Base-by-base conservation (phyloP, 2,329 filamentous ascomycete genomes). In the Paecilomyces niveus region DNA sequence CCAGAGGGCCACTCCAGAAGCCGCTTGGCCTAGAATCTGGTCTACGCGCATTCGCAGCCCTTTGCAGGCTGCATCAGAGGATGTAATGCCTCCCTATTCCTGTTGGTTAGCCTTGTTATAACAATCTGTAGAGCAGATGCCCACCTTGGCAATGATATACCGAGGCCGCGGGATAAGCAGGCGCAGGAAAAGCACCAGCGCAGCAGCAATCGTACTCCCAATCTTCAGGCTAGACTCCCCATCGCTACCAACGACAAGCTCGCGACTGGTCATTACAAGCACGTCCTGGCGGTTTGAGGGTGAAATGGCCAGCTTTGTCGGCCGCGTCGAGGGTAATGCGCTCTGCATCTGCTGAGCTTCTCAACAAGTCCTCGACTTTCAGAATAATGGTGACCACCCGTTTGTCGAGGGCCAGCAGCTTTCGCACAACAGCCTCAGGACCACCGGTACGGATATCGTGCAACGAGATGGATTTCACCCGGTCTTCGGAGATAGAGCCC, bases 1-100 rank as follows among this genome's bases (percentile, higher is more conserved):
- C 84, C 83, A 86, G 0, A 85, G 72, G 0, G 83, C 83, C 8
- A 85, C 81, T 1, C 83, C 83, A 0, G 81, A 74, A 0, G 82
- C 81, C 0, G 83, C 83, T 62, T 86, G 83, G 0, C 83, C 83
- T 0, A 84, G 72, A 45, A 86, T 78, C 61, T 72, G 77, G 3
- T 83, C 83, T 29, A 78, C 73, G 66, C 80, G 81, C 70, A 85
- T 80, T 15, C 71, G 73, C 11, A 86, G 63, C 0, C 81, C 81
- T 56, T 85, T 84, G 0, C 81, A 84, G 0, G 83, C 83, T 64
- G 81, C 80, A 55, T 85, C 83, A 0, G 81, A 84, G 0, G 79
- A 82, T 0, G 84, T 85, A 51, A 86, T 85, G 9, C 83, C 83
- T 0, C 83, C 83, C 68, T 82, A 59, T 24, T 8, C 8, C 54